phyloP scores from a whole-genome alignment of 345 rosid genomes.

The Populus nigra region DNA sequence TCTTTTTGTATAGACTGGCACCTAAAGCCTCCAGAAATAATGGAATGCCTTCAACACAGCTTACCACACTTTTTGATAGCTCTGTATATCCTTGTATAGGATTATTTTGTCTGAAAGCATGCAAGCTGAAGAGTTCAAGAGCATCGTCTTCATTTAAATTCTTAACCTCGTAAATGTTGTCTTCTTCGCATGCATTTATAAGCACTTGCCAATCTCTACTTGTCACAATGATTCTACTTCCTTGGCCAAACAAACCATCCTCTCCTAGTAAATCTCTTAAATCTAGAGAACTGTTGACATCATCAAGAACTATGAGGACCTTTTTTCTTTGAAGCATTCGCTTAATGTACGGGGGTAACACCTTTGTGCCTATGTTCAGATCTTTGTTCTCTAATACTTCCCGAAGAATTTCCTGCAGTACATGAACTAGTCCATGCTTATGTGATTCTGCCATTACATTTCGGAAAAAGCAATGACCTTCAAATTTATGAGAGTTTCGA shows the following conservation, averaged over 20 bases:
- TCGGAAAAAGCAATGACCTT: neutral
- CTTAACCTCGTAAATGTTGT: neutral
- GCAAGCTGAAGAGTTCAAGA: neutral
- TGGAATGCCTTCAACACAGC: neutral
- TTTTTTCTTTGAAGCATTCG: neutral
- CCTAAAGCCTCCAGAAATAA: constrained; percentile 1
- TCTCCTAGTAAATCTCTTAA: neutral
- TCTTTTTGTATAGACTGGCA: neutral
- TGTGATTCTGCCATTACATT: neutral
- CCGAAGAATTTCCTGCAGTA: neutral
- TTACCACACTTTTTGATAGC: neutral
- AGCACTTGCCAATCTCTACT: constrained; percentile 7
- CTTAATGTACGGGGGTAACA: too few relatives aligned
- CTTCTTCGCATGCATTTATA: neutral
- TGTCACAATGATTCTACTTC: constrained; percentile 4
- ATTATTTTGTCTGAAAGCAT: neutral
- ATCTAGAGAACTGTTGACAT: neutral
- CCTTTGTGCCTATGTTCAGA: too few relatives aligned
- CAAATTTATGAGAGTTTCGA: neutral
- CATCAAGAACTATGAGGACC: constrained; percentile 6
- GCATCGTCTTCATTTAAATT: neutral
- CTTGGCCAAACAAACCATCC: constrained; percentile 1
- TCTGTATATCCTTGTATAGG: neutral
- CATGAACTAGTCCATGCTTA: neutral
- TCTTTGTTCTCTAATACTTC: neutral